These are phyloP conservation scores for Claviceps sp. DNA, from an alignment of 2,329 filamentous ascomycete species.

Conservation along the genomic window DNA sequence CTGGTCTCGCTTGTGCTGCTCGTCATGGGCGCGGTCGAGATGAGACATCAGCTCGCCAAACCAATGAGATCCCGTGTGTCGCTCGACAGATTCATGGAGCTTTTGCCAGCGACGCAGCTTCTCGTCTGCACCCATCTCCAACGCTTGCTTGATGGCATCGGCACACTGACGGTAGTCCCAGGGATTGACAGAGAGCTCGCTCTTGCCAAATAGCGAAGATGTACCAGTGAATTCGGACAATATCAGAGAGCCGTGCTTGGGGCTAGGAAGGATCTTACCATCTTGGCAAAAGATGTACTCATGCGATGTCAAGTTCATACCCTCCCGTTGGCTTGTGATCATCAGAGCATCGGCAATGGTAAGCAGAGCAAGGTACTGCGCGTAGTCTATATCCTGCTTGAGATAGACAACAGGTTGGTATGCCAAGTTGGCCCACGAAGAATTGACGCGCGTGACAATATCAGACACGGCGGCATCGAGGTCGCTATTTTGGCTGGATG, in stretches of 20 bases:
- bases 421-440: constrained; percentile 75
- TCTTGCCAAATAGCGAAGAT: constrained; percentile 67
- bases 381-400: constrained; percentile 86
- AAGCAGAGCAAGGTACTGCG: constrained; percentile 83
- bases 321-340: constrained; percentile 89
- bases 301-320: constrained; percentile 93
- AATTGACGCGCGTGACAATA: constrained; percentile 90
- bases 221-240: constrained; percentile 93
- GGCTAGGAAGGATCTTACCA: constrained; percentile 51
- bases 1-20: constrained; percentile 74
- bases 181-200: constrained; percentile 78
- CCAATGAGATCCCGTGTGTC: constrained; percentile 79
- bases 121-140: constrained; percentile 68
- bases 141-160: constrained; percentile 67
- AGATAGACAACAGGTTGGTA: constrained; percentile 90
- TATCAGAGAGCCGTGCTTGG: constrained; percentile 80
- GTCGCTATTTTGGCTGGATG: constrained; percentile 76
- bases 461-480: constrained; percentile 81
- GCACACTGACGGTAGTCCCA: constrained; percentile 90
- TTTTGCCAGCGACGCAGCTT: constrained; percentile 62
- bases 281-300: constrained; percentile 93
- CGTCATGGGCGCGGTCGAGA: constrained; percentile 63
- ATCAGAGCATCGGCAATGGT: constrained; percentile 84
- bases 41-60: constrained; percentile 60
- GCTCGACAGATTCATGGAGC: constrained; percentile 59